A percentile compares a stretch with the other conserved stretches of the same genome.
Conservation (phyloP, 78 protist genomes). For the Andalucia godoyi region DNA sequence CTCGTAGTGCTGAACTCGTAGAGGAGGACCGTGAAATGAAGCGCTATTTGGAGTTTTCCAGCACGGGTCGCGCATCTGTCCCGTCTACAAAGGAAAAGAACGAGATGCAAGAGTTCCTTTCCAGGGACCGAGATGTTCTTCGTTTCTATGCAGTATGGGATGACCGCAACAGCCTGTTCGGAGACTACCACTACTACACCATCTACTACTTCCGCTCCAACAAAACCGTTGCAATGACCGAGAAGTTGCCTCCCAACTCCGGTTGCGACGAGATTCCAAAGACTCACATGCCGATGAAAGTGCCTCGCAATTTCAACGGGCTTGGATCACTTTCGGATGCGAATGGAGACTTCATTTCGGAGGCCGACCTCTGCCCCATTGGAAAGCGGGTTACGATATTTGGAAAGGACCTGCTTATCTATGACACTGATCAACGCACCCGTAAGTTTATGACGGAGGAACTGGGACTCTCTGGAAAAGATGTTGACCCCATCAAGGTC, state of each 20-base stretch:
- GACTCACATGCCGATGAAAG: no score
- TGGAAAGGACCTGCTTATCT: not conserved
- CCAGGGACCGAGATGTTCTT: slow-evolving; percentile 50
- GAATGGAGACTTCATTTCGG: no score
- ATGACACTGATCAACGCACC: slow-evolving; percentile 32
- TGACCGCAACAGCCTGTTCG: slow-evolving; percentile 26
- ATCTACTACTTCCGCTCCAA: slow-evolving; percentile 57
- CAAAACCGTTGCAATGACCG: slow-evolving; percentile 44
- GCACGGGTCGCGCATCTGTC: not conserved
- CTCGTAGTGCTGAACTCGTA: no score
- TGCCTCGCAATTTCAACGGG: no score
- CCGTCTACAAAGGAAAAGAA: not conserved
- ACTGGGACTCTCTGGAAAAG: no score
- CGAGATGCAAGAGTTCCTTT: slow-evolving; percentile 14
- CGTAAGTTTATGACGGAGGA: no score
- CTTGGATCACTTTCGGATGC: no score
- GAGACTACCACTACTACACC: slow-evolving; percentile 25
- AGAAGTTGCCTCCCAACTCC: slow-evolving; percentile 22
- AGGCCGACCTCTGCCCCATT: no score
- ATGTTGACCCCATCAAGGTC: not conserved
- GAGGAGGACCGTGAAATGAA: not conserved
- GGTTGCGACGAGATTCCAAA: slow-evolving; percentile 59
- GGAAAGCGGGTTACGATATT: not conserved
- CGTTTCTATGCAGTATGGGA: slow-evolving; percentile 61
- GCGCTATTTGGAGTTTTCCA: not conserved